Base-by-base conservation (phyloP, 129 eudicot genomes). In the Artemisia argyi region DNA sequence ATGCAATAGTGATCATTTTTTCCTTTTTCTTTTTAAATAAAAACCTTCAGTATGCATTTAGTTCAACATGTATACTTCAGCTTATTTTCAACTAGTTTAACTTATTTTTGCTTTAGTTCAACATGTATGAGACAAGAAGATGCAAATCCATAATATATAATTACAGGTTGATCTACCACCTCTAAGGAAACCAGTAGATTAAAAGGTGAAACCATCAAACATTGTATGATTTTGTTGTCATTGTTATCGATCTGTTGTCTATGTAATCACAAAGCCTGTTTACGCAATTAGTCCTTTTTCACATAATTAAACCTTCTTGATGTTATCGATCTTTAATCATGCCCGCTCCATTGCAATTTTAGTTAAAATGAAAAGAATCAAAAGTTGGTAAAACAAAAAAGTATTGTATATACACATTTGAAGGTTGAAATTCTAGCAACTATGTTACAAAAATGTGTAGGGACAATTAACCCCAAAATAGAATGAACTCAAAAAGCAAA, bases 381-480 rank as follows among this genome's bases (percentile, higher is more conserved):
- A 11, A 20, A 20, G 46, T 8, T 39, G 46, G 46, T 39, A 8
- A 39, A 39, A 48, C 0, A 26, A 68, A 48, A 50, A 66, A 47
- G 54, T 48, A 75, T 30, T 39, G 75, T 73, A 79, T 79, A 60
- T 80, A 80, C 84, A 69, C 84, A 69, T 30, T 75, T 83, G 70
- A 66, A 35, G 76, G 14, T 64, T 66, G 15, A 65, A 74, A 55
- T 11, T 62, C 17, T 62, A 70, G 56, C 62, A 65, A 57, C 72
- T 73, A 79, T 79, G 74, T 79, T 79, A 83, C 80, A 80, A 73
- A 80, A 69, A 71, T 71, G 82, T 71, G 72, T 18, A 60, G 65
- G 74, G 47, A 18, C 3, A 57, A 49, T 65, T 50, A 56, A 67
- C 64, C 80, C 65, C 78, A 47, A 18, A 28, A 68, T 13, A 73